Conservation (phyloP, 148 eudicot species). For the Polygonum aviculare region DNA sequence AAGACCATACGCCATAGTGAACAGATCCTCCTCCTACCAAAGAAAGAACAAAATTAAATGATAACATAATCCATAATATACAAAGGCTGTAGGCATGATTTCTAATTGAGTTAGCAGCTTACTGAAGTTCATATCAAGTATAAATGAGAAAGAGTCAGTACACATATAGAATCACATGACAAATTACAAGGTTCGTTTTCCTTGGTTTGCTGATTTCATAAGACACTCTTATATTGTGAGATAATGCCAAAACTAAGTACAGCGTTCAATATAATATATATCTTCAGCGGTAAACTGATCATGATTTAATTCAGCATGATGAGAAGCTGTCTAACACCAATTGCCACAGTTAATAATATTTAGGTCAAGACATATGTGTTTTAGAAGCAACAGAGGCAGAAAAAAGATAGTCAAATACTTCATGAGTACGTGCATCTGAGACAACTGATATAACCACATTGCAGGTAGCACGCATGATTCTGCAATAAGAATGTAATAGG, state of each 20-base stretch:
- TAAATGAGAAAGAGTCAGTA: not conserved
- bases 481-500: slow-evolving; percentile 74
- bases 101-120: not conserved
- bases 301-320: not conserved
- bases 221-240: not conserved
- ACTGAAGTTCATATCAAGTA: not conserved
- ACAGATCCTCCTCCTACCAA: slow-evolving; percentile 84
- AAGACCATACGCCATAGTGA: slow-evolving; percentile 82
- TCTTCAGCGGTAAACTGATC: not conserved
- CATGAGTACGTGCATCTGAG: slow-evolving; percentile 92
- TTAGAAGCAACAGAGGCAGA: slow-evolving; percentile 9
- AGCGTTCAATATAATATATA: not conserved
- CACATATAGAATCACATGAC: not conserved
- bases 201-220: not conserved
- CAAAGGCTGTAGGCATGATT: not conserved
- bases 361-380: not conserved
- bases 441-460: slow-evolving; percentile 82
- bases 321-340: not conserved
- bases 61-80: not conserved
- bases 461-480: slow-evolving; percentile 73
- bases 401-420: slow-evolving; percentile 51
- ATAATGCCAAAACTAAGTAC: not conserved
- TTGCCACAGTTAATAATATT: not conserved
- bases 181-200: not conserved
- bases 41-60: slow-evolving; percentile 9